Percentiles rank a stretch among this genome's conserved stretches.
phyloP scores from a whole-genome alignment of 139 green algal genomes.

The Closterium sp. region DNA sequence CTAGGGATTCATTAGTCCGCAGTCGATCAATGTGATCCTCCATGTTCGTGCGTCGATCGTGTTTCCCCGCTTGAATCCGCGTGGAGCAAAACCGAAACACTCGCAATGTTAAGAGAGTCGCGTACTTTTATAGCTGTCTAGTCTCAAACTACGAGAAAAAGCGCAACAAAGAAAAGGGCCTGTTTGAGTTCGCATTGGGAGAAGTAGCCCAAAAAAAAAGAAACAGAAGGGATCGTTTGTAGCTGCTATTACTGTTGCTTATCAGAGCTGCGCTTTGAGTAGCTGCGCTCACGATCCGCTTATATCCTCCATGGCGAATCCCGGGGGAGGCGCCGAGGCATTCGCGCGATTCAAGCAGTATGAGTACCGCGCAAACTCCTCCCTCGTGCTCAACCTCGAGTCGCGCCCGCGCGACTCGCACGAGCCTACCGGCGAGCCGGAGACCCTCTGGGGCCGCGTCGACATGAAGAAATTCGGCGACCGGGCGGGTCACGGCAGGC shows the following conservation, averaged over 20 bases:
- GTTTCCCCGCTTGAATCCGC: not conserved
- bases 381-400: constrained; percentile 91
- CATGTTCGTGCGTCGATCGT: not conserved
- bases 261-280: not conserved
- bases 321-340: constrained; percentile 67
- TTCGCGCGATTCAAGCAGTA: constrained; percentile 90
- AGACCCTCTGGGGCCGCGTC: constrained; percentile 34
- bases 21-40: not conserved
- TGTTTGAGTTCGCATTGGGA: not conserved
- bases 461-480: constrained; percentile 85
- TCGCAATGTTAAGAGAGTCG: not conserved
- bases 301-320: constrained; percentile 68
- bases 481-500: constrained; percentile 63
- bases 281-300: too few relatives aligned
- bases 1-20: not conserved
- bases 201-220: not conserved
- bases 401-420: constrained; percentile 69
- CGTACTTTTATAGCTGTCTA: not conserved
- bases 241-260: not conserved
- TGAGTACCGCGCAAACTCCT: constrained; percentile 96
- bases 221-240: not conserved
- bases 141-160: not conserved
- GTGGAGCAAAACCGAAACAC: not conserved
- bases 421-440: constrained; percentile 82
- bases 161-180: not conserved